These are phyloP conservation scores for Paracoccidioides lutzii DNA, from an alignment of 2,329 filamentous ascomycete species.

Conservation along the genomic window DNA sequence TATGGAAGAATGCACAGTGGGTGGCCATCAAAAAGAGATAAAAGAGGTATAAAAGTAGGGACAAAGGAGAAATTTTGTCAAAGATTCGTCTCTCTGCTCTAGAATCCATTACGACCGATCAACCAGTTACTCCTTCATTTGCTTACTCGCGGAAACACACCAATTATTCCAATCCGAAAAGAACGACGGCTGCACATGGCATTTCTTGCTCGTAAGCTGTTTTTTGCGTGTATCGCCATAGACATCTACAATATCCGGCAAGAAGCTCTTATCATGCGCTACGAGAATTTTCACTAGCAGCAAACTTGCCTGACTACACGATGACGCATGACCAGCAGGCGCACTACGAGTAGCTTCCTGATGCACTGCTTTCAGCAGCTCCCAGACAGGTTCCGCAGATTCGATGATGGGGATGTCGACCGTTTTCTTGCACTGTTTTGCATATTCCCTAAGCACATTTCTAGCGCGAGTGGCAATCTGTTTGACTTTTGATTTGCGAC, in stretches of 20 bases:
- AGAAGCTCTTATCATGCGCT: constrained; percentile 36
- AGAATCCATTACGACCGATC: not conserved
- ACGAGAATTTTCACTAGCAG: constrained; percentile 32
- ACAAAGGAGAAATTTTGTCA: no score
- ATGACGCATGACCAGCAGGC: constrained; percentile 58
- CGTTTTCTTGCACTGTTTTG: constrained; percentile 47
- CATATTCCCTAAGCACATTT: constrained; percentile 59
- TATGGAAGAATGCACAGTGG: not conserved
- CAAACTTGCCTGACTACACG: constrained; percentile 51
- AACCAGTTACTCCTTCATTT: constrained; percentile 23
- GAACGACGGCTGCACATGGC: constrained; percentile 51
- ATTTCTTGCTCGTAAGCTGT: constrained; percentile 46
- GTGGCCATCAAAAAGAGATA: not conserved
- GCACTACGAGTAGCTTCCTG: constrained; percentile 41
- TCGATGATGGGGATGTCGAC: constrained; percentile 30
- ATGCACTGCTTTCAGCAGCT: constrained; percentile 55
- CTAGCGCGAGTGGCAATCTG: constrained; percentile 61
- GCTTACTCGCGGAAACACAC: constrained; percentile 39
- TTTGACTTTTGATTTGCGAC: constrained; percentile 64
- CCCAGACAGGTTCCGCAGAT: constrained; percentile 36
- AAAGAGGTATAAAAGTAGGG: not conserved
- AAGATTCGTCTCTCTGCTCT: not conserved
- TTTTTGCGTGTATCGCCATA: constrained; percentile 50
- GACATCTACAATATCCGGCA: constrained; percentile 47
- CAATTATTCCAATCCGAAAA: constrained; percentile 65